Evolutionary conservation across 305 asterid genomes (phyloP).

Genomic region (Fraxinus sp.): DNA sequence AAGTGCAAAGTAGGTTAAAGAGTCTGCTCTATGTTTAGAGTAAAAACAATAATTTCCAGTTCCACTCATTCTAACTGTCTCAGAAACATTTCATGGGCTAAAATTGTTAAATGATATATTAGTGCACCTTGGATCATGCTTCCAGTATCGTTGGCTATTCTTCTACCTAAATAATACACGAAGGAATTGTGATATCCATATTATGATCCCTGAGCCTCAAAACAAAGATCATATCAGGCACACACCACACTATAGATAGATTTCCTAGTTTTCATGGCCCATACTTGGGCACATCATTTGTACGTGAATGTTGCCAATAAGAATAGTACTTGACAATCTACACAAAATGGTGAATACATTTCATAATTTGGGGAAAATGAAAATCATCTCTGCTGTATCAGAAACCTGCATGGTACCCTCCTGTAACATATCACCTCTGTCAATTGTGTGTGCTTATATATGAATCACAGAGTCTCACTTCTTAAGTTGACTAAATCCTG

Average conservation of each 20-base stretch:
- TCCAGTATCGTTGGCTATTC: not conserved
- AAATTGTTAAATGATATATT: not conserved
- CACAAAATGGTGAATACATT: not conserved
- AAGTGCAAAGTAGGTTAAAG: not conserved
- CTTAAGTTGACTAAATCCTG: not conserved
- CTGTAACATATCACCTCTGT: not conserved
- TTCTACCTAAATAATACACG: not conserved
- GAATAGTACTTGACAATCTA: not conserved
- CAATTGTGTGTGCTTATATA: not conserved
- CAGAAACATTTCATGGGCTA: not conserved
- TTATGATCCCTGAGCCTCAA: not conserved
- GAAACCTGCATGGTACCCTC: not conserved
- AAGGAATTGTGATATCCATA: not conserved
- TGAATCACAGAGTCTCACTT: not conserved
- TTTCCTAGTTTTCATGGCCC: not conserved
- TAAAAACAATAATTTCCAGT: not conserved
- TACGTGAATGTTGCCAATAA: not conserved
- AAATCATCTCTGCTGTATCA: not conserved
- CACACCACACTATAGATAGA: not conserved
- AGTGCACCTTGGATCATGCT: not conserved
- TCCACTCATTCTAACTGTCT: not conserved
- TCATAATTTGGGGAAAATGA: not conserved
- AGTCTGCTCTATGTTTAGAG: constrained; percentile 3
- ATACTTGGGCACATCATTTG: not conserved
- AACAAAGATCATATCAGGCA: not conserved